A percentile compares a stretch with the other conserved stretches of the same genome.
phyloP scores from a whole-genome alignment of 1,139 yeast genomes.

The Geotrichum fermentans region DNA sequence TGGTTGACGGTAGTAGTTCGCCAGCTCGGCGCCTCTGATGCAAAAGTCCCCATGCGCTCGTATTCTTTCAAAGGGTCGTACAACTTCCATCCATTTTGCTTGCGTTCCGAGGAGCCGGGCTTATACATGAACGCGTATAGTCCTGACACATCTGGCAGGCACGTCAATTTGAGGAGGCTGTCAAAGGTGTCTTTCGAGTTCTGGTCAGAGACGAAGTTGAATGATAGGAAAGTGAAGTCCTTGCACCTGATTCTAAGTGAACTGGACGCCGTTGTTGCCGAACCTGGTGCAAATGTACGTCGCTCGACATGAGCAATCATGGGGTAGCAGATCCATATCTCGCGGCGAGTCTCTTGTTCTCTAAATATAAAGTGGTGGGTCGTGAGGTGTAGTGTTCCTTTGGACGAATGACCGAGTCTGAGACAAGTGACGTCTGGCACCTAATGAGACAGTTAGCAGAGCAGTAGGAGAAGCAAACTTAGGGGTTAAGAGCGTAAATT shows the following conservation, averaged over 20 bases:
- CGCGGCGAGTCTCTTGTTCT: conserved; percentile 45
- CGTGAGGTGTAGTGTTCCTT: conserved; percentile 73
- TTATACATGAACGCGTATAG: conserved; percentile 67
- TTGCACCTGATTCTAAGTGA: conserved; percentile 66
- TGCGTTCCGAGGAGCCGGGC: conserved; percentile 53
- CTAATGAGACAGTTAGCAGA: conserved; percentile 25
- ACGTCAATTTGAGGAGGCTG: conserved; percentile 62
- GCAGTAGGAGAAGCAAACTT: not conserved
- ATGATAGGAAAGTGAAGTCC: conserved; percentile 79
- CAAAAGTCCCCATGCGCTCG: conserved; percentile 46
- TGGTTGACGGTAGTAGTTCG: conserved; percentile 60
- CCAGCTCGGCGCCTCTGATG: conserved; percentile 48
- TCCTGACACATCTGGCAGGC: conserved; percentile 49
- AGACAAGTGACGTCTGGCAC: conserved; percentile 66
- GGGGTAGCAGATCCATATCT: conserved; percentile 92
- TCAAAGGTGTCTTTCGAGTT: conserved; percentile 69
- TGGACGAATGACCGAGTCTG: conserved; percentile 59
- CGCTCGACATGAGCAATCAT: conserved; percentile 66
- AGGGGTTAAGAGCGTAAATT: conserved; percentile 21
- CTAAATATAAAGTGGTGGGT: conserved; percentile 83
- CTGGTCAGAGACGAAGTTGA: conserved; percentile 60
- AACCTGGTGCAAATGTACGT: conserved; percentile 33
- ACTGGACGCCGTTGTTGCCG: conserved; percentile 15
- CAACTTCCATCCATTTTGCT: conserved; percentile 63
- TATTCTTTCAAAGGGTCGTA: conserved; percentile 65